Evolutionary conservation across 1,139 yeast species (phyloP).

Genomic region (Pneumocystis carinii): DNA sequence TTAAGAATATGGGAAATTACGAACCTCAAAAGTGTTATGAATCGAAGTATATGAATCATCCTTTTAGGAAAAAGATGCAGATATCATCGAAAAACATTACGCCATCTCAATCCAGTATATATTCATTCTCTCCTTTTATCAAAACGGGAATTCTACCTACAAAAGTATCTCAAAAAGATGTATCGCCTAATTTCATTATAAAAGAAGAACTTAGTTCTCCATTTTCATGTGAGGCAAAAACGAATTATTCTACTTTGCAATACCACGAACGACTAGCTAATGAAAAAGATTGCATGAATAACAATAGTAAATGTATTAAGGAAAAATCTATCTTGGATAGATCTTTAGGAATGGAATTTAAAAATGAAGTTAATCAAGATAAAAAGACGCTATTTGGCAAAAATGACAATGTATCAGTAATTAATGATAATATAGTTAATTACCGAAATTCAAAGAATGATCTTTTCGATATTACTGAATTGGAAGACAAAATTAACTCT

Average conservation of each 20-base stretch:
- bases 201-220: not conserved
- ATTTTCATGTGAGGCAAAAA: not conserved
- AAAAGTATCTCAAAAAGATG: not conserved
- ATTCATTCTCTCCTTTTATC: not conserved
- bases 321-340: not conserved
- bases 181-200: not conserved
- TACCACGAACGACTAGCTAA: not conserved
- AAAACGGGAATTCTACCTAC: not conserved
- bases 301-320: not conserved
- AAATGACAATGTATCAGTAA: not conserved
- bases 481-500: not conserved
- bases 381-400: not conserved
- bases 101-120: not conserved
- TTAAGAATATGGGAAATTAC: not conserved
- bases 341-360: not conserved
- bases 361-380: not conserved
- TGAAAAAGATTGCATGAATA: not conserved
- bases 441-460: not conserved
- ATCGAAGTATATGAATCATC: not conserved
- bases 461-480: not conserved
- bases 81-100: not conserved
- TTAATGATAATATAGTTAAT: not conserved
- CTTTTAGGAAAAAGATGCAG: not conserved
- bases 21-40: not conserved
- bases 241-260: not conserved